phyloP scores from a whole-genome alignment of 306 rosid species.

The Citrullus mucosospermus region DNA sequence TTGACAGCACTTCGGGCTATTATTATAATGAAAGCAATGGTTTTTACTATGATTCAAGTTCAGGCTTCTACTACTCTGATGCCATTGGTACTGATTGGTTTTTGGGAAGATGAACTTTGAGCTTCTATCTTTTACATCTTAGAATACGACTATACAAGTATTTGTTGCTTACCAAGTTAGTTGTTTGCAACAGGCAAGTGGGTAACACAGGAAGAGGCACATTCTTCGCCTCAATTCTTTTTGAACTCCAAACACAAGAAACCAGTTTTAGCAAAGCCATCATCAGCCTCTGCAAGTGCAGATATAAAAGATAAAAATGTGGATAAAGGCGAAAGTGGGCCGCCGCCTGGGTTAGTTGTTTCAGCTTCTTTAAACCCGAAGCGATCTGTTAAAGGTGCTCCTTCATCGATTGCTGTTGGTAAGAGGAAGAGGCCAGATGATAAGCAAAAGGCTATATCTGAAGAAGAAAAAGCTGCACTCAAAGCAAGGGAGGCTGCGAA shows the following conservation, averaged over 20 bases:
- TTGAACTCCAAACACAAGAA: constrained; percentile 31
- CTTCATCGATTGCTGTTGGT: constrained; percentile 65
- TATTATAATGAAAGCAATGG: constrained; percentile 74
- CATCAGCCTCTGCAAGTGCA: constrained; percentile 27
- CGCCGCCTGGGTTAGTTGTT: constrained; percentile 55
- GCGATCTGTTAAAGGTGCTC: constrained; percentile 57
- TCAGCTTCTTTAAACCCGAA: constrained; percentile 48
- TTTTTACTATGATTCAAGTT: constrained; percentile 64
- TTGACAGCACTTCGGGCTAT: constrained; percentile 71
- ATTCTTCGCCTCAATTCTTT: constrained; percentile 52
- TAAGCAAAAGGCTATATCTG: constrained; percentile 49
- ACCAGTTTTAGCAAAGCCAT: constrained; percentile 28
- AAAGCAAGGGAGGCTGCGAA: constrained; percentile 97
- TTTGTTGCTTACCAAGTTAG: constrained; percentile 17
- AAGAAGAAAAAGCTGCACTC: constrained; percentile 83
- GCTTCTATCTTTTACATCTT: not conserved
- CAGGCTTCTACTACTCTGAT: constrained; percentile 86
- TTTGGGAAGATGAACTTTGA: constrained; percentile 1
- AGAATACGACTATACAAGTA: not conserved
- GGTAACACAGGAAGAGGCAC: constrained; percentile 93
- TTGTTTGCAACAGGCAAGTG: constrained; percentile 65
- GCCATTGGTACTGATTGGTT: constrained; percentile 41
- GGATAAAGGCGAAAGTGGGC: constrained; percentile 26
- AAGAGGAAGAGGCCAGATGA: constrained; percentile 68
- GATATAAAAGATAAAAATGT: constrained; percentile 23